Percentiles rank a stretch among this genome's conserved stretches.
Conservation (phyloP, 2,329 filamentous ascomycete genomes). For the Monilinia laxa region DNA sequence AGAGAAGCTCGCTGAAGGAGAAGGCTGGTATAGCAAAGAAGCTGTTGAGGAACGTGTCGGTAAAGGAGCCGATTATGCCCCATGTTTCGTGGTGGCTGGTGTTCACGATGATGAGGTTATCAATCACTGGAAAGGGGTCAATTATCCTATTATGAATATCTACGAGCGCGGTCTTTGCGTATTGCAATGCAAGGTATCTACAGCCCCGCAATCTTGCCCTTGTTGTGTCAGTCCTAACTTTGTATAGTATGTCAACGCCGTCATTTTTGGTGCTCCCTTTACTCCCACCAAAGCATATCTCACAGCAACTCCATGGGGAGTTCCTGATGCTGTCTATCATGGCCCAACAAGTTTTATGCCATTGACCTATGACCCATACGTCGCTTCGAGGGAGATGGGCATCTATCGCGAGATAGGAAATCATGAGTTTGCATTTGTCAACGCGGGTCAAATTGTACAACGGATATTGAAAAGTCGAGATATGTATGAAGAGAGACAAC, state of each 20-base stretch:
- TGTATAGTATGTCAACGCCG: slow-evolving; percentile 75
- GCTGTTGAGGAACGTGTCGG: slow-evolving; percentile 61
- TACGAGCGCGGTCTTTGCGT: slow-evolving; percentile 95
- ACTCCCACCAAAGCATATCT: slow-evolving; percentile 79
- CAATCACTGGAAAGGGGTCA: slow-evolving; percentile 94
- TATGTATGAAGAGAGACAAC: slow-evolving; percentile 88
- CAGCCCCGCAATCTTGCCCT: background rate
- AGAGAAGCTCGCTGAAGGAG: slow-evolving; percentile 62
- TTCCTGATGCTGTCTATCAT: slow-evolving; percentile 83
- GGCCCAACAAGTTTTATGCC: slow-evolving; percentile 80
- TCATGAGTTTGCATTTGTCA: slow-evolving; percentile 83
- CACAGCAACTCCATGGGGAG: slow-evolving; percentile 67
- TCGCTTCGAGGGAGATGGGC: slow-evolving; percentile 73
- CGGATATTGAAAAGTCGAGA: slow-evolving; percentile 84
- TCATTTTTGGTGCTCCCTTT: slow-evolving; percentile 89
- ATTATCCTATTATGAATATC: slow-evolving; percentile 99
- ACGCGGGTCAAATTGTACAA: slow-evolving; percentile 87
- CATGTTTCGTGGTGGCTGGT: slow-evolving; percentile 85
- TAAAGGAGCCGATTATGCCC: slow-evolving; percentile 70
- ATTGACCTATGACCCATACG: slow-evolving; percentile 75
- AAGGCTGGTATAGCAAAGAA: slow-evolving; percentile 73
- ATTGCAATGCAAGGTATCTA: slow-evolving; percentile 80
- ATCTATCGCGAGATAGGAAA: slow-evolving; percentile 77
- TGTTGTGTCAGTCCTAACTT: slow-evolving; percentile 15
- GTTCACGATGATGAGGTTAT: slow-evolving; percentile 95